Evolutionary conservation across 2,329 filamentous ascomycete species (phyloP).

Genomic region (Cryphonectria parasitica): DNA sequence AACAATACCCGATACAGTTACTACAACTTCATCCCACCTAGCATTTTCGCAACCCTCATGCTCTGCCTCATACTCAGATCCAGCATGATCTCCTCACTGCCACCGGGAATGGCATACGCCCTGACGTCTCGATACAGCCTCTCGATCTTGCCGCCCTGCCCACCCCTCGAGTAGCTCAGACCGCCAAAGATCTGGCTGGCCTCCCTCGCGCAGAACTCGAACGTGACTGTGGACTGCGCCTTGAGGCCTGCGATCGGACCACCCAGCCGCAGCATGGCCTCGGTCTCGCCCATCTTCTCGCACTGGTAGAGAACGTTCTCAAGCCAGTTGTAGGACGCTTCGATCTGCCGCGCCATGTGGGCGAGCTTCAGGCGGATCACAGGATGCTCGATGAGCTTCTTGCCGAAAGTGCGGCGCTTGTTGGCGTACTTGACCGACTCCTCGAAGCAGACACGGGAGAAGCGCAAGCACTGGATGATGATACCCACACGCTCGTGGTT

Average conservation of each 20-base stretch:
- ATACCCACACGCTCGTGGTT: conserved; percentile 99
- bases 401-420: conserved; percentile 96
- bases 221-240: conserved; percentile 90
- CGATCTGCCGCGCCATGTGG: conserved; percentile 97
- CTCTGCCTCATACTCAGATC: conserved; percentile 80
- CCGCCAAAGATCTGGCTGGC: conserved; percentile 98
- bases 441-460: conserved; percentile 95
- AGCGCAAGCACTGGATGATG: conserved; percentile 95
- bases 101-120: conserved; percentile 94
- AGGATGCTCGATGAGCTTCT: conserved; percentile 93
- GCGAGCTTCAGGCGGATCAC: conserved; percentile 98
- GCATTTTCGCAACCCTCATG: conserved; percentile 81
- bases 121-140: conserved; percentile 91
- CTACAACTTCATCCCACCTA: conserved; percentile 90
- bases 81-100: conserved; percentile 91
- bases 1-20: not conserved
- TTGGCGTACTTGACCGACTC: conserved; percentile 95
- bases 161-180: conserved; percentile 86
- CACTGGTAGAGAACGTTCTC: conserved; percentile 95
- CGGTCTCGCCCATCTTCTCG: conserved; percentile 87
- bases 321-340: conserved; percentile 95
- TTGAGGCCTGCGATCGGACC: conserved; percentile 93
- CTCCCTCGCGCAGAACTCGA: conserved; percentile 97
- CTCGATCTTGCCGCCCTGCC: conserved; percentile 95
- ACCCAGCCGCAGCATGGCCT: conserved; percentile 94